Evolutionary conservation across 805 yeast species (phyloP).

Genomic region (Starmera pachycereana): DNA sequence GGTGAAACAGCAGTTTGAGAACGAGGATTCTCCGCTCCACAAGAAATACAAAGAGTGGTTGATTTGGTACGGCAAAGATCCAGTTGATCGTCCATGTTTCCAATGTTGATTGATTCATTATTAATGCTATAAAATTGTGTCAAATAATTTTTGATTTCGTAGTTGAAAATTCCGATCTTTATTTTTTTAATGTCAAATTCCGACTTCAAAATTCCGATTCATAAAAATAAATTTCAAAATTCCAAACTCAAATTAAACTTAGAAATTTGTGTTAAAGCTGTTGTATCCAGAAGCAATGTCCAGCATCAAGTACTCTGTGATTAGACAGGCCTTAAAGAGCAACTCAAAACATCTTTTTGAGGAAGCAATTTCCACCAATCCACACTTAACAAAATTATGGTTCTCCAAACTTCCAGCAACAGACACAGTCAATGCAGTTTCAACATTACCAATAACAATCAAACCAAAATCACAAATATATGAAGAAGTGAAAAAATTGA

Average conservation of each 20-base stretch:
- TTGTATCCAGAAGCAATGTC: not conserved
- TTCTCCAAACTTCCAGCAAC: not conserved
- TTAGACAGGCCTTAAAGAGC: not conserved
- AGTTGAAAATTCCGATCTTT: too few species aligned
- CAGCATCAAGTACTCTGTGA: too few species aligned
- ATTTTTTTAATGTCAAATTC: too few species aligned
- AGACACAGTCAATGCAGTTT: conserved; percentile 18
- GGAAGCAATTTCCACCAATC: not conserved
- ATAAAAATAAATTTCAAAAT: too few species aligned
- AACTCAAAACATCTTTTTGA: not conserved
- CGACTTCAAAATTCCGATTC: too few species aligned
- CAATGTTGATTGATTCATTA: conserved; percentile 4
- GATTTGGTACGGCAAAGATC: conserved; percentile 58
- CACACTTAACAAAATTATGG: not conserved
- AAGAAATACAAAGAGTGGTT: conserved; percentile 49
- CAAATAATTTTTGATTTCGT: too few species aligned
- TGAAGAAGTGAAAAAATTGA: conserved; percentile 16
- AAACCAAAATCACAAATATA: conserved; percentile 20
- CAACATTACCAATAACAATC: conserved; percentile 21
- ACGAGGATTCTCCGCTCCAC: conserved; percentile 24
- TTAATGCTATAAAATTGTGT: too few species aligned
- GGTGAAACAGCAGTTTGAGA: conserved; percentile 41
- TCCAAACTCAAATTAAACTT: not conserved
- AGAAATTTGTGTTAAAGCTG: too few species aligned
- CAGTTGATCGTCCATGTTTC: conserved; percentile 45